A percentile compares a stretch with the other conserved stretches of the same genome.
These are phyloP conservation scores for Besnoitia besnoiti DNA, from an alignment of 169 alveolate species.

Conservation along the genomic window DNA sequence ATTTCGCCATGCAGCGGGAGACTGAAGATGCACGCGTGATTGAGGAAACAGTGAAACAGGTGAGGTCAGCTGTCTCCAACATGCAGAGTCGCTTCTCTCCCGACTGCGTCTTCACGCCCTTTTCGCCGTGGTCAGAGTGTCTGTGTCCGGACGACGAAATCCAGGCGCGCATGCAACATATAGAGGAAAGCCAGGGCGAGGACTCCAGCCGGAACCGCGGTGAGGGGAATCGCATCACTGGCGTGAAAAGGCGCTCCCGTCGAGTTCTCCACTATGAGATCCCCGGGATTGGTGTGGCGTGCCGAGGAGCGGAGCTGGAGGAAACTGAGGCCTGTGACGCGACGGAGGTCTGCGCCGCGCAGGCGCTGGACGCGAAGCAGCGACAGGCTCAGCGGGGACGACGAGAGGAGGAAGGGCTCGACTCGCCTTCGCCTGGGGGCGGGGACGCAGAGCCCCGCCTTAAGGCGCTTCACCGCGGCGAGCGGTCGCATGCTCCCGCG, in stretches of 20 bases:
- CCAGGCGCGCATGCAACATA: neutral
- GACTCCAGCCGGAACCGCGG: neutral
- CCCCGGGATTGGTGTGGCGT: neutral
- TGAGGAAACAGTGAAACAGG: neutral
- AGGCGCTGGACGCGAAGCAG: neutral
- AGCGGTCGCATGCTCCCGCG: neutral
- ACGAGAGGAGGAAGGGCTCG: neutral
- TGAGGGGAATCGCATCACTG: neutral
- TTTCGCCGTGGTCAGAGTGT: constrained; percentile 6
- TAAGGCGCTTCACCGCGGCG: too few relatives aligned
- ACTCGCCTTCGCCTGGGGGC: too few relatives aligned
- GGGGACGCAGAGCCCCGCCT: too few relatives aligned
- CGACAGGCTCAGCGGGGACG: neutral
- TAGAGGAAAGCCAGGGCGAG: neutral
- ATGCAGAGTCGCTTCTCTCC: neutral
- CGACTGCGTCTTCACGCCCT: neutral
- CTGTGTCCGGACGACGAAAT: constrained; percentile 4
- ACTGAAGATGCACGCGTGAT: neutral
- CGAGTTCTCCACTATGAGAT: neutral
- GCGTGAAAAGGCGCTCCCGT: neutral
- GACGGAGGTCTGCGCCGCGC: neutral
- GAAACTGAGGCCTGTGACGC: constrained; percentile 6
- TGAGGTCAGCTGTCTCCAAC: too few relatives aligned
- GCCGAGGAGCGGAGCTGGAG: neutral
- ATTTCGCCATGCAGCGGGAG: neutral